Conservation (phyloP, 2,329 filamentous ascomycete genomes). For the Fusarium papillatum region DNA sequence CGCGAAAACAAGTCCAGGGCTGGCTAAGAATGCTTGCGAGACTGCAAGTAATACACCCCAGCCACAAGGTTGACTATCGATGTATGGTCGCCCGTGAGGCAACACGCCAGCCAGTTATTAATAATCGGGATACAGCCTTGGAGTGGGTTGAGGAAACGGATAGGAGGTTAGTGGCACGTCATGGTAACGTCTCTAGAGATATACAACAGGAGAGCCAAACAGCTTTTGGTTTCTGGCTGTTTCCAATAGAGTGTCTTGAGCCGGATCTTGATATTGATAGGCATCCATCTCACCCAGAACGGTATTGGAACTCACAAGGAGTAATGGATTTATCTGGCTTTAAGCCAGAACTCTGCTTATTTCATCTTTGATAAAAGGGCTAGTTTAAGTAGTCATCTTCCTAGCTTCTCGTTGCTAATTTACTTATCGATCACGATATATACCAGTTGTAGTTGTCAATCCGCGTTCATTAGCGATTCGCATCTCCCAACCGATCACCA, state of each 20-base stretch:
- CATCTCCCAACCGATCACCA: too few species aligned
- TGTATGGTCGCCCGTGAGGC: neutral
- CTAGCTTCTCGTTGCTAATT: too few species aligned
- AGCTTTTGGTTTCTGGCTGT: conserved; percentile 2
- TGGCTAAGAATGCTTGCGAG: neutral
- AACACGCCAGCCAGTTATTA: neutral
- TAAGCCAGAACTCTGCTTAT: neutral
- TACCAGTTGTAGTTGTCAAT: too few species aligned
- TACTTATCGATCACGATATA: too few species aligned
- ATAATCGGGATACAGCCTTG: neutral
- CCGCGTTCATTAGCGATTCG: too few species aligned
- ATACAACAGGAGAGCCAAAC: neutral
- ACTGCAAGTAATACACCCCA: neutral
- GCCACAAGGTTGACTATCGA: neutral
- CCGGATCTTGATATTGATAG: neutral
- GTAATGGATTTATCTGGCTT: neutral
- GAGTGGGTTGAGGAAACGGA: neutral
- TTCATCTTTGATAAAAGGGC: neutral
- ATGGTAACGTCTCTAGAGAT: too few species aligned
- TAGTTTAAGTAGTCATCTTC: too few species aligned
- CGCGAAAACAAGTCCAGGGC: neutral
- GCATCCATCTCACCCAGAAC: neutral
- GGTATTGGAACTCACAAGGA: neutral
- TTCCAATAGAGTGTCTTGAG: neutral
- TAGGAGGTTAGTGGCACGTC: too few species aligned